Evolutionary conservation across 768 basidiomycete species (phyloP).

Genomic region (Boletus fagicola): DNA sequence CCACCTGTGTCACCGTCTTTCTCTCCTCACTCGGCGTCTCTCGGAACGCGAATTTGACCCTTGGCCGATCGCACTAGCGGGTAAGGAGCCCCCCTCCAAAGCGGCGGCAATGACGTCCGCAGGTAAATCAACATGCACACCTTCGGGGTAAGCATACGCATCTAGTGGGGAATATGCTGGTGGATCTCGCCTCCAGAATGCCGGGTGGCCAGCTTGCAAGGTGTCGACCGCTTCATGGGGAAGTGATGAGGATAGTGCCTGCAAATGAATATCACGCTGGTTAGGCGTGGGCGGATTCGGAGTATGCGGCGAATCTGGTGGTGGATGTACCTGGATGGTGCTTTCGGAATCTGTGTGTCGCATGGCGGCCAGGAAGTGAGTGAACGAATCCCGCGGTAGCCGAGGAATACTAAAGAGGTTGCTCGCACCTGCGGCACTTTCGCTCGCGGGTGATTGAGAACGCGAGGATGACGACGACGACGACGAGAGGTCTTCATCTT

Average conservation of each 20-base stretch:
- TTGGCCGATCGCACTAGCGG: slow-evolving; percentile 56
- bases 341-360: slow-evolving; percentile 66
- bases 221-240: slow-evolving; percentile 19
- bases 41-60: slow-evolving; percentile 47
- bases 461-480: slow-evolving; percentile 38
- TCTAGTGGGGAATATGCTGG: slow-evolving; percentile 90
- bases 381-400: slow-evolving; percentile 61
- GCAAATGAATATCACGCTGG: slow-evolving; percentile 76
- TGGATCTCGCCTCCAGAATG: slow-evolving; percentile 60
- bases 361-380: slow-evolving; percentile 58
- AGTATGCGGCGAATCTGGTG: slow-evolving; percentile 75
- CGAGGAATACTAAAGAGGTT: slow-evolving; percentile 77
- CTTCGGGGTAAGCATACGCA: slow-evolving; percentile 78
- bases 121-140: slow-evolving; percentile 90
- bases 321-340: slow-evolving; percentile 68
- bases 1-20: slow-evolving; percentile 29
- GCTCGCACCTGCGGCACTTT: slow-evolving; percentile 72
- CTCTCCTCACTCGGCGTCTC: slow-evolving; percentile 59
- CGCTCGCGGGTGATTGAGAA: slow-evolving; percentile 55
- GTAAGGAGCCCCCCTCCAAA: slow-evolving; percentile 69
- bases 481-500: slow-evolving; percentile 29
- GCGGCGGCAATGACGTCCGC: slow-evolving; percentile 91
- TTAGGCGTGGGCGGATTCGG: slow-evolving; percentile 87
- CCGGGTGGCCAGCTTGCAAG: slow-evolving; percentile 30
- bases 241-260: slow-evolving; percentile 42